These are phyloP conservation scores for Davidsoniella eucalypti DNA, from an alignment of 2,329 filamentous ascomycete genomes.

Conservation along the genomic window DNA sequence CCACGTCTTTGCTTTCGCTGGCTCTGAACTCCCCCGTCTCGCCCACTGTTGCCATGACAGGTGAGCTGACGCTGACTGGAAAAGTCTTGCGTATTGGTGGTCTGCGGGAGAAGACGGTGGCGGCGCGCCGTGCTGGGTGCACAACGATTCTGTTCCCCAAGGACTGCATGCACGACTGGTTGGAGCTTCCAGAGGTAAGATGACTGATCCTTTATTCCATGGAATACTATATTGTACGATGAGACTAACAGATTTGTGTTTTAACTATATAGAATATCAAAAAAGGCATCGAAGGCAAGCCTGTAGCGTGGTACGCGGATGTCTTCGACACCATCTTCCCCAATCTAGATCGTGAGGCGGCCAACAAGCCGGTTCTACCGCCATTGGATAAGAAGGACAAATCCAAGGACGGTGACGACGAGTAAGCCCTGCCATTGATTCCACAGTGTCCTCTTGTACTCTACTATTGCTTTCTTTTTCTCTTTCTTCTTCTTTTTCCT, in stretches of 20 bases:
- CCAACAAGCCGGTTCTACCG: conserved; percentile 39
- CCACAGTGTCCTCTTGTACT: not conserved
- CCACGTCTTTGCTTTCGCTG: conserved; percentile 76
- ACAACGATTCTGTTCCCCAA: conserved; percentile 87
- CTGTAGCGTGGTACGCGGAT: conserved; percentile 85
- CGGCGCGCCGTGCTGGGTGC: conserved; percentile 78
- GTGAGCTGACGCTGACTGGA: conserved; percentile 88
- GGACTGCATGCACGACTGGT: conserved; percentile 93
- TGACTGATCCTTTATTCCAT: not conserved
- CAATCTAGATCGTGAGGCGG: conserved; percentile 53
- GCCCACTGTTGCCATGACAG: conserved; percentile 91
- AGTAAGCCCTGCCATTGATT: not conserved
- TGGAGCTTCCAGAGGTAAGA: conserved; percentile 88
- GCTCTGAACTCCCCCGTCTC: conserved; percentile 64
- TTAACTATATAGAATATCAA: conserved; percentile 69
- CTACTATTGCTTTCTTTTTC: conserved; percentile 2
- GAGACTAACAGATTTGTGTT: not conserved
- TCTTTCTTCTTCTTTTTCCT: conserved; percentile 7
- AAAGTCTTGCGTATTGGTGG: conserved; percentile 94
- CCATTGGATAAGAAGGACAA: conserved; percentile 30
- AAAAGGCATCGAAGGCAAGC: conserved; percentile 78
- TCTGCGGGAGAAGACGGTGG: conserved; percentile 90
- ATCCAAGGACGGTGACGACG: conserved; percentile 20
- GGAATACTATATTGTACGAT: not conserved
- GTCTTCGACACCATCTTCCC: conserved; percentile 88